Conservation (phyloP, 495 filamentous ascomycete genomes). For the Daldinia caldariorum region DNA sequence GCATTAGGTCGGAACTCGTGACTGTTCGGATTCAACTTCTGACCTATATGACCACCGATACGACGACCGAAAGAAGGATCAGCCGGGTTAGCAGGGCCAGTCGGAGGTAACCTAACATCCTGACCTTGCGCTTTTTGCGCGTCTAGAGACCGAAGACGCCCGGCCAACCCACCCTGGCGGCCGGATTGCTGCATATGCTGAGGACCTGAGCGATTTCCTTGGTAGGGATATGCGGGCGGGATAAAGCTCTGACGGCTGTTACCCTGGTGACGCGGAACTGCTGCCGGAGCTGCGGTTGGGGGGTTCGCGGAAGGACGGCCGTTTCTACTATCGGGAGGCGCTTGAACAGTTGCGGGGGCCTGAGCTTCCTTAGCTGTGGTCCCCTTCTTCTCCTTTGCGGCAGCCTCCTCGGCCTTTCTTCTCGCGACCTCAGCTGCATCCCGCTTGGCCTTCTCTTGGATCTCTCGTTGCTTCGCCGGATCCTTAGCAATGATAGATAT, state of each 20-base stretch:
- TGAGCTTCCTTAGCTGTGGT: conserved; percentile 49
- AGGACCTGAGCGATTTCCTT: conserved; percentile 50
- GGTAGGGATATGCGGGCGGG: conserved; percentile 37
- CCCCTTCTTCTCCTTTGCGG: conserved; percentile 55
- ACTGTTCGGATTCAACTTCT: conserved; percentile 82
- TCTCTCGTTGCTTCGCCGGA: conserved; percentile 87
- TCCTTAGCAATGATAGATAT: conserved; percentile 97
- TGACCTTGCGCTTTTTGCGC: conserved; percentile 56
- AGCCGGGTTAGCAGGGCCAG: conserved; percentile 60
- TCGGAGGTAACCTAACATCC: conserved; percentile 62
- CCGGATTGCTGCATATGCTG: conserved; percentile 49
- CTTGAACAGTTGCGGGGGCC: conserved; percentile 43
- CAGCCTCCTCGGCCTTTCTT: conserved; percentile 50
- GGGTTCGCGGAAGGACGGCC: conserved; percentile 43
- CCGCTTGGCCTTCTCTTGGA: conserved; percentile 82
- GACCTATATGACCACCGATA: conserved; percentile 60
- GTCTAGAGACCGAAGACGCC: conserved; percentile 58
- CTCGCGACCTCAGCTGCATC: conserved; percentile 69
- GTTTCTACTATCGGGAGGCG: conserved; percentile 41
- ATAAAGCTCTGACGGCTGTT: conserved; percentile 36
- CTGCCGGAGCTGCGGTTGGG: conserved; percentile 48
- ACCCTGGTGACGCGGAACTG: conserved; percentile 45
- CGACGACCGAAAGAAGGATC: conserved; percentile 60
- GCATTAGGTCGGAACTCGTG: conserved; percentile 86
- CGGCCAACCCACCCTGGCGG: conserved; percentile 50